phyloP scores from a whole-genome alignment of 176 grass and related monocot genomes.

The Elaeis guineensis region DNA sequence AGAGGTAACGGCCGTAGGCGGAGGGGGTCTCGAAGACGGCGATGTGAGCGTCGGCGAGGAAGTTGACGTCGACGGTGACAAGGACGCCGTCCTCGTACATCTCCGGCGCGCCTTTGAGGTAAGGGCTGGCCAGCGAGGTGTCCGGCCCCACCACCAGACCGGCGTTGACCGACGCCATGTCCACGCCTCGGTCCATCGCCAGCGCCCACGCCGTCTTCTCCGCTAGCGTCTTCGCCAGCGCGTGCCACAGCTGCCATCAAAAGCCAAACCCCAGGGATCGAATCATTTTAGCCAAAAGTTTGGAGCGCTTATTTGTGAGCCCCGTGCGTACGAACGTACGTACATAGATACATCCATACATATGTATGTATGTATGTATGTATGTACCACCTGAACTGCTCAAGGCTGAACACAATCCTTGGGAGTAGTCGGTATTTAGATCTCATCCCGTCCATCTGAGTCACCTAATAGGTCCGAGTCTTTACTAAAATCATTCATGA shows the following conservation, averaged over 20 bases:
- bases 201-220: conserved; percentile 97
- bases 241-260: conserved; percentile 67
- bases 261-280: not conserved
- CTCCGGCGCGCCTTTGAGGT: conserved; percentile 64
- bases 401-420: too few species aligned
- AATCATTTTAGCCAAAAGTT: too few species aligned
- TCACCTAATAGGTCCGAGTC: too few species aligned
- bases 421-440: too few species aligned
- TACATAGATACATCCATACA: too few species aligned
- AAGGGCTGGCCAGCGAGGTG: conserved; percentile 38
- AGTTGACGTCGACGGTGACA: conserved; percentile 63
- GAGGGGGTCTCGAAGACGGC: conserved; percentile 68
- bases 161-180: conserved; percentile 87
- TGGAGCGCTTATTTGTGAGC: too few species aligned
- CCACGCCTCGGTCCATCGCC: conserved; percentile 87
- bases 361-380: too few species aligned
- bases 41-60: conserved; percentile 69
- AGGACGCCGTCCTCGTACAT: conserved; percentile 87
- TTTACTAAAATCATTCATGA: too few species aligned
- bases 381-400: too few species aligned
- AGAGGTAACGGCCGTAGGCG: conserved; percentile 76
- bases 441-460: too few species aligned
- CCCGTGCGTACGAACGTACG: too few species aligned
- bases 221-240: conserved; percentile 72
- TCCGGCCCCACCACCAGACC: conserved; percentile 39